Base-by-base conservation (phyloP, 306 rosid genomes). In the Crotalaria pallida region DNA sequence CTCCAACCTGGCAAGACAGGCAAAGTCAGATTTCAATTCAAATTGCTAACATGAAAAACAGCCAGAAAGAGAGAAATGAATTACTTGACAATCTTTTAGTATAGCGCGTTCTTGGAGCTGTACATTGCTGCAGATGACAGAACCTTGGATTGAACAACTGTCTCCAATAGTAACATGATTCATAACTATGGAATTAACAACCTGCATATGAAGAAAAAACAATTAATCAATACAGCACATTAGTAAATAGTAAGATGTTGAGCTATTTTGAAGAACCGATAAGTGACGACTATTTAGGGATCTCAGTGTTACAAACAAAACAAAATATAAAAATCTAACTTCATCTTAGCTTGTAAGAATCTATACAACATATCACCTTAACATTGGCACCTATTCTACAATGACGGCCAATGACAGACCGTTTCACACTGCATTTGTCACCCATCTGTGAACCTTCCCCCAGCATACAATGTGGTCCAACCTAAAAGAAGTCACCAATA, bases 401-500 rank as follows among this genome's bases (percentile, higher is more conserved):
- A 83, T 94, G 97, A 80, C 92, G 96, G 24, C 99, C 99, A 84
- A 94, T 91, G 76, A 91, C 95, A 69, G 99, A 94, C 49, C 99
- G 84, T 74, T 94, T 94, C 15, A 91, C 97, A 24, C 99, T 94
- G 84, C 99, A 94, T 77, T 94, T 94, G 79, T 91, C 99, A 44
- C 97, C 89, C 99, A 94, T 84, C 65, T 88, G 94, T 15, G 97
- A 88, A 69, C 96, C 99, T 94, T 91, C 96, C 59, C 97, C 99
- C n/a, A 94, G 75, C 97, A 94, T 84, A 81, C 99, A 94, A 73
- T 90, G 96, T 51, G 99, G 97, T 73, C 97, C 99, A 13, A 94
- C 92, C 99, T 94, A 84, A 81, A 85, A 80, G 48, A 75, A 75
- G 71, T 58, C 21, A 79, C 38, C 53, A 71, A 40, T 26, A 11